Conservation (phyloP, 176 grass and related monocot genomes). For the Calamus simplicifolius region DNA sequence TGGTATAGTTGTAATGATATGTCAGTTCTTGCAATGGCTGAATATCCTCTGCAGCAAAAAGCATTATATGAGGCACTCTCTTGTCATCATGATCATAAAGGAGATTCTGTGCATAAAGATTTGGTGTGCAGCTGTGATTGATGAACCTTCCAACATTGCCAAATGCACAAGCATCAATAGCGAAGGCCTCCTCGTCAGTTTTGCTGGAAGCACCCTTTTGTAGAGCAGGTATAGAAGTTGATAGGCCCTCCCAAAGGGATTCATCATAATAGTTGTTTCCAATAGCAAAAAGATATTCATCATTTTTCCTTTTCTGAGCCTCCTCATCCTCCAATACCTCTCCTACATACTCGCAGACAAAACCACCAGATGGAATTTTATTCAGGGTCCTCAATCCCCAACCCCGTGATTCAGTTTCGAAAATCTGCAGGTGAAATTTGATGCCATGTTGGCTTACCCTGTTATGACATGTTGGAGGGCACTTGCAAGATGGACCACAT, state of each 20-base stretch:
- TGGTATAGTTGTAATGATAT: too few relatives aligned
- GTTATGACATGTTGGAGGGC: too few relatives aligned
- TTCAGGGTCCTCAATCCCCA: too few relatives aligned
- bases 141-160: conserved; percentile 52
- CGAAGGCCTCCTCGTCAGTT: conserved; percentile 9
- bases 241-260: conserved; percentile 26
- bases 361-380: too few relatives aligned
- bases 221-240: conserved; percentile 13
- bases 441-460: too few relatives aligned
- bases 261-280: conserved; percentile 50
- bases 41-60: too few relatives aligned
- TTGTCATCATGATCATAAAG: conserved; percentile 55
- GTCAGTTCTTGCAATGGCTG: too few relatives aligned
- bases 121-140: conserved; percentile 47
- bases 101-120: conserved; percentile 46
- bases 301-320: conserved; percentile 34
- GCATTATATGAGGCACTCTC: conserved; percentile 46
- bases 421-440: too few relatives aligned
- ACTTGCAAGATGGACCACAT: too few relatives aligned
- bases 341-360: too few relatives aligned
- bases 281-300: conserved; percentile 45
- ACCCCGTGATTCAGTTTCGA: too few relatives aligned
- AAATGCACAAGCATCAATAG: conserved; percentile 27
- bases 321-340: conserved; percentile 36
- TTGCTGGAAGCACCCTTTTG: conserved; percentile 37